Base-by-base conservation (phyloP, 2,329 filamentous ascomycete species). In the Reticulascus tulasneorum region DNA sequence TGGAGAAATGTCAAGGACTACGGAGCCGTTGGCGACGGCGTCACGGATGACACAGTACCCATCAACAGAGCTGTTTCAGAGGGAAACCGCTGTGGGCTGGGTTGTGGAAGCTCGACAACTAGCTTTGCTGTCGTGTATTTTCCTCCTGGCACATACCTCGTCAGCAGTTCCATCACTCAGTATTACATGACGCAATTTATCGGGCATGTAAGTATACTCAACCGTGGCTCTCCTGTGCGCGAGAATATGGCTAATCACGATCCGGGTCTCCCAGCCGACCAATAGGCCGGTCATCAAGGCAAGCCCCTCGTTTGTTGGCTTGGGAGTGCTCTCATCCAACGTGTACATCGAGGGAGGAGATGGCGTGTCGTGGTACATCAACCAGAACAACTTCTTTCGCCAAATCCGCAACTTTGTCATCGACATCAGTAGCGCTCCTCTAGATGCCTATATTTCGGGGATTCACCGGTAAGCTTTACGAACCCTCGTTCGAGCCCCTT, bases 391-490 rank as follows among this genome's bases (percentile, higher is more conserved):
- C 9, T 86, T 86, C 57, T 80, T 70, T 51, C 67, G 79, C 28
- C 75, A 79, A 46, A 70, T 85, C 39, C 67, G 79, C 8, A 86
- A 86, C 50, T 67, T 86, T 29, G 62, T 79, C 37, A 64, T 86
- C 26, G 81, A 86, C 50, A 58, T 64, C 7, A 53, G 52, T 2
- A 44, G 26, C 15, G 59, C 59, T 11, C 42, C 52, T 3, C 46
- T 51, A 1, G 38, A 44, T 5, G 54, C 8, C 8, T 27, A 53
- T 17, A 55, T 58, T 3, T 61, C 54, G 18, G 73, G 68, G 48
- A 71, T 81, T 21, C 76, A 81, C 13, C n/a, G n/a, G n/a, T n/a
- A n/a, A n/a, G n/a, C n/a, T n/a, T n/a, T n/a, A n/a, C n/a, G n/a
- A n/a, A n/a, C n/a, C n/a, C n/a, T n/a, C n/a, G n/a, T n/a, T n/a